Evolutionary conservation across 176 grass and related monocot species (phyloP), one percentile per base, ranked within the genome.

Genomic region (Aechmea fasciata): DNA sequence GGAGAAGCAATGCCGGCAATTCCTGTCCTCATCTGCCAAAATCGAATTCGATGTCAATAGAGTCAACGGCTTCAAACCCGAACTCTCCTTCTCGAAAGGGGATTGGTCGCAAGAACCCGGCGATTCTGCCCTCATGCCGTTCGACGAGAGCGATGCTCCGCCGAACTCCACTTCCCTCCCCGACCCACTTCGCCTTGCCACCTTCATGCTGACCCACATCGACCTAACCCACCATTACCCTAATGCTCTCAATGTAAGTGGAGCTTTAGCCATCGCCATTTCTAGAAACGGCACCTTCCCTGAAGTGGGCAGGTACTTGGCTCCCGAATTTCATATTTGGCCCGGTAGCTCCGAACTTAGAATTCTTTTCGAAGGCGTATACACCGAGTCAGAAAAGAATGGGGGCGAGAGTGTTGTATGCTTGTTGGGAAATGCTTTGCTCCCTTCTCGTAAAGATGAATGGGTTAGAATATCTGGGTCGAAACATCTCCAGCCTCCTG

Each of bases 331-430:
- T 73, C 82, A 77, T 69, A 71, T 88, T 59, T 88, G 80, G 85
- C 82, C 87, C 0, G 83, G 91, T 18, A 84, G 66, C 71, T 84
- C 85, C 13, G 87, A 96, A 78, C 50, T 88, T 3, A 91, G 84
- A 72, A 78, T 96, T 6, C 69, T 86, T 69, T 80, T 96, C 57
- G 83, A 96, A 84, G 91, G 91, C 3, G 77, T 96, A 9, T 96
- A 96, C 75, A 79, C 85, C 13, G 85, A 96, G 75, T 68, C 17
- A 1, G 48, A 33, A 23, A 48, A 50, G 11, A 69, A 64, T 52
- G 77, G 71, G 23, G 81, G 61, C 7, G 88, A 88, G 73, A n/a
- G 67, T 53, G 69, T 91, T 66, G 63, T 96, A 19, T 96, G 91
- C 84, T 54, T 96, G 75, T 80, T 96, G 74, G 91, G 88, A 68